Evolutionary conservation across 2,329 filamentous ascomycete genomes (phyloP), one percentile per base, ranked within the genome.

Genomic region (Fusarium drepaniforme): DNA sequence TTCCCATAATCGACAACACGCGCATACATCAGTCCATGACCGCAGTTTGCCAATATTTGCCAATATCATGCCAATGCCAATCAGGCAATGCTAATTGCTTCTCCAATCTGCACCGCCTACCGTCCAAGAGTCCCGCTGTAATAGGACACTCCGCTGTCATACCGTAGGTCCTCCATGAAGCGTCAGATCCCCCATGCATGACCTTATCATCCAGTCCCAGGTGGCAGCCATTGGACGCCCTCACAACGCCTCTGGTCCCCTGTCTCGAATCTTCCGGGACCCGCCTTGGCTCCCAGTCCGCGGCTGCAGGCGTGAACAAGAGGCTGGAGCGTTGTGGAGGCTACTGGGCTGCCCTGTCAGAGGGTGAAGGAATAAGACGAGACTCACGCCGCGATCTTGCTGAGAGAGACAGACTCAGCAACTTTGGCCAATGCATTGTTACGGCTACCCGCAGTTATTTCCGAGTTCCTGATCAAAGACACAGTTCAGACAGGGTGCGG

Each of bases 121-220:
- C 35, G 58, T 61, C 60, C 67, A 71, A 66, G 61, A 66, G 76
- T 75, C 73, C 72, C 73, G 74, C 73, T 69, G 44, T 71, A 58
- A 61, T 62, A 73, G 69, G 68, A 73, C 67, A 62, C 76, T 78
- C 73, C 76, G 73, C 73, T 74, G 61, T 68, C 59, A 70, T 68
- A 67, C 35, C 25, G 23, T 53, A 53, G 42, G n/a, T 23, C 42
- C 70, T 35, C 64, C 68, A 68, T 72, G 61, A 77, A 73, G 68
- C 68, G 76, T 75, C 76, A 77, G 76, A 78, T 78, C 76, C 73
- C 71, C 73, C 71, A 77, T 78, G 77, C 77, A 78, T 78, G 77
- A 65, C 74, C 77, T 78, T 78, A 78, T 78, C 77, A 74, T 67
- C 64, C 66, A 67, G 71, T 66, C 66, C 64, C 60, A 64, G 64